Evolutionary conservation across 2,329 filamentous ascomycete species (phyloP).

Genomic region (Zymoseptoria brevis): DNA sequence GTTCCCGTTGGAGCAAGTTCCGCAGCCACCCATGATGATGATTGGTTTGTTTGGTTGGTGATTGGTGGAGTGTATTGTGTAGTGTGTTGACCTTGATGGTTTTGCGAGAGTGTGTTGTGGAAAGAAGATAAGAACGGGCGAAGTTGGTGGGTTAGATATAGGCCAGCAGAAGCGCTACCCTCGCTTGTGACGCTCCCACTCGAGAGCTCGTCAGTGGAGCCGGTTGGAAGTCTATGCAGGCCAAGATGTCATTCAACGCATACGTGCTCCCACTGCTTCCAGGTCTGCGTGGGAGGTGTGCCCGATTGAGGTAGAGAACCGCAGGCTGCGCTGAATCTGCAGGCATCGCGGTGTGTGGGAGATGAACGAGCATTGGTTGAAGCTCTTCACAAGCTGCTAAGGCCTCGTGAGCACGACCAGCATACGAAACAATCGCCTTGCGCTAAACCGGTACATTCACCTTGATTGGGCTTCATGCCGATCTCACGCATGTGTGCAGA

Average conservation of each 20-base stretch:
- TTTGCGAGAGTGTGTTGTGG: constrained; percentile 8
- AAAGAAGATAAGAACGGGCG: constrained; percentile 6
- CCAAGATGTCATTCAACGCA: constrained; percentile 10
- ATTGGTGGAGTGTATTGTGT: constrained; percentile 13
- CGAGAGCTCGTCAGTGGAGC: constrained; percentile 10
- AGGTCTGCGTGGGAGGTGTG: background rate
- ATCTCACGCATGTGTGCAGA: background rate
- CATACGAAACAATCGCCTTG: background rate
- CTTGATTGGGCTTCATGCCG: background rate
- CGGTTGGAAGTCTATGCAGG: constrained; percentile 14
- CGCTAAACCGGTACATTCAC: background rate
- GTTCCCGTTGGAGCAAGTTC: constrained; percentile 23
- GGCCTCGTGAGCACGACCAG: background rate
- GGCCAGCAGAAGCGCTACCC: constrained; percentile 1
- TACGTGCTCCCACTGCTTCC: background rate
- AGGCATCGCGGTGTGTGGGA: background rate
- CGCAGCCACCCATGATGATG: constrained; percentile 28
- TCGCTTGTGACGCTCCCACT: constrained; percentile 7
- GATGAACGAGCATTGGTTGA: background rate
- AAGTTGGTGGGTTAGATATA: constrained; percentile 16
- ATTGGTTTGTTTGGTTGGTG: constrained; percentile 11
- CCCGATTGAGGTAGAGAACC: background rate
- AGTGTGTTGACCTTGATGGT: constrained; percentile 17
- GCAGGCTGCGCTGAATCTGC: background rate
- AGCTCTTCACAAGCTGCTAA: background rate